Percentiles rank a stretch among this genome's conserved stretches.
Conservation (phyloP, 2,329 filamentous ascomycete species). For the Colletotrichum sansevieriae region DNA sequence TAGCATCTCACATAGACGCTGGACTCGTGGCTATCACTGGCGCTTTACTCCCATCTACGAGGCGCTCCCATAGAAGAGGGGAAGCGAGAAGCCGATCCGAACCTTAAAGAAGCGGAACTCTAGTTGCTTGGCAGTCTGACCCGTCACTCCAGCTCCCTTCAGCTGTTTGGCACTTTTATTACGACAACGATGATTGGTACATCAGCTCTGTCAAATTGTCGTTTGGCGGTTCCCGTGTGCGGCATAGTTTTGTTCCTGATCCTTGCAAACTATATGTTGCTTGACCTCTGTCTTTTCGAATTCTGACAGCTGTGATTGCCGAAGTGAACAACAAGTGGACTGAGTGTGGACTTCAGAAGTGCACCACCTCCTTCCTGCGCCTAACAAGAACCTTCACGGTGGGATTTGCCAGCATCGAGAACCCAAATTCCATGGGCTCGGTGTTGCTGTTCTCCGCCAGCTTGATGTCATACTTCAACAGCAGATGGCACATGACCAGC, state of each 20-base stretch:
- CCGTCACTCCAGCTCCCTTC: no score
- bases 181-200: neutral
- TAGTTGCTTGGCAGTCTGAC: no score
- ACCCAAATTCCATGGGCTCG: constrained; percentile 22
- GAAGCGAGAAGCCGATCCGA: no score
- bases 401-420: constrained; percentile 33
- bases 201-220: neutral
- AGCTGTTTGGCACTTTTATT: neutral
- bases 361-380: constrained; percentile 22
- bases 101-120: no score
- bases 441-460: constrained; percentile 14
- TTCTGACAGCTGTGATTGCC: neutral
- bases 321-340: neutral
- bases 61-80: no score
- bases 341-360: constrained; percentile 11
- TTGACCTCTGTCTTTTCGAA: neutral
- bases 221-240: neutral
- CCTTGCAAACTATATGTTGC: neutral
- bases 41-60: no score
- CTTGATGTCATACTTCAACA: constrained; percentile 49
- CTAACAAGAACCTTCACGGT: constrained; percentile 18
- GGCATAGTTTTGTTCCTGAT: neutral
- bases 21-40: no score
- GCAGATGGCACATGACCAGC: constrained; percentile 47
- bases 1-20: no score